Evolutionary conservation across 305 asterid species (phyloP).

Genomic region (Solanum hybrid): DNA sequence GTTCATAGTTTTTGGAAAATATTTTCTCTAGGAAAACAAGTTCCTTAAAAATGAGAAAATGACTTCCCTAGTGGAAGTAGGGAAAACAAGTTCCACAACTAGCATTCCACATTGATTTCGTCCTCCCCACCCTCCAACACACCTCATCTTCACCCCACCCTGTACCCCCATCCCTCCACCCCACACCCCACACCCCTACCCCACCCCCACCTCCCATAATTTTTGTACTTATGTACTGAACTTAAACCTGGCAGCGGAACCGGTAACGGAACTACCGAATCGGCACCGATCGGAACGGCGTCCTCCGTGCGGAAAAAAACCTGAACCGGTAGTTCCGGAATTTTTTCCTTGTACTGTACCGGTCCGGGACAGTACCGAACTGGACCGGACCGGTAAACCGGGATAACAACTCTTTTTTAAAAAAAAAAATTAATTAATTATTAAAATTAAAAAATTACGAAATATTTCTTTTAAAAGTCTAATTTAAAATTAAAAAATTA

Average conservation of each 20-base stretch:
- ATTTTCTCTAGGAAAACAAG: background rate
- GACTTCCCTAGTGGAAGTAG: background rate
- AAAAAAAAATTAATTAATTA: no score
- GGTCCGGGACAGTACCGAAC: no score
- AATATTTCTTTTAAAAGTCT: no score
- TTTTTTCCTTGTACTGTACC: no score
- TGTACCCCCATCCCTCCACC: background rate
- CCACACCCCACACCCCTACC: background rate
- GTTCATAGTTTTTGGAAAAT: background rate
- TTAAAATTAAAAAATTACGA: no score
- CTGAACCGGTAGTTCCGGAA: no score
- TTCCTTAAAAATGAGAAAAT: background rate
- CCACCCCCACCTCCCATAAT: background rate
- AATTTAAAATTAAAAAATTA: no score
- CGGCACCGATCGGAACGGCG: no score
- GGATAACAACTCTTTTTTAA: no score
- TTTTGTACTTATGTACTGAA: background rate
- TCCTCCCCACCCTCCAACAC: background rate
- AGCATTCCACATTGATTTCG: background rate
- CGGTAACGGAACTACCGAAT: no score
- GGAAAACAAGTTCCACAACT: background rate
- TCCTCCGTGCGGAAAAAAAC: no score
- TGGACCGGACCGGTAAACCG: no score
- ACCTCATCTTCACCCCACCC: background rate
- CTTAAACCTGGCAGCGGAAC: background rate